Conservation (phyloP, 208 protist species). For the Trypanosoma cruzi region DNA sequence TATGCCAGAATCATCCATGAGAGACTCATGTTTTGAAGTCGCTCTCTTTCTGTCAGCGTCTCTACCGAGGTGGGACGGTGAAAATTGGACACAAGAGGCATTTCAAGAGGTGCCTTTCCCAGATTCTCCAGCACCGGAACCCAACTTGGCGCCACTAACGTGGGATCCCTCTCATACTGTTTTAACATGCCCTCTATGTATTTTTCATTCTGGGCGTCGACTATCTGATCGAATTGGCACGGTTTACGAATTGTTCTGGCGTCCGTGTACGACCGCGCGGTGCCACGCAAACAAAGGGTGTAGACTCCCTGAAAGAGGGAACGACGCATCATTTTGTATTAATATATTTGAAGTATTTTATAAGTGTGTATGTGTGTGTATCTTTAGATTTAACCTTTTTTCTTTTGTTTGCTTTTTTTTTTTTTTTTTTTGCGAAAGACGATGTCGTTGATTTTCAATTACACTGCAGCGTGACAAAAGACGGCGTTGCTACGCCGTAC, state of each 20-base stretch:
- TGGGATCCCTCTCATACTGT: constrained; percentile 73
- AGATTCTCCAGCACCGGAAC: constrained; percentile 80
- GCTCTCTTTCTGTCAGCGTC: constrained; percentile 74
- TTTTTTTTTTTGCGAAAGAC: no score
- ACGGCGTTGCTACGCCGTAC: no score
- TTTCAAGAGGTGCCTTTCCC: constrained; percentile 40
- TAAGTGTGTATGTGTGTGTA: neutral
- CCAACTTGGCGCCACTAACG: constrained; percentile 83
- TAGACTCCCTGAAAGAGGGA: constrained; percentile 20
- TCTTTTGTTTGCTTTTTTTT: no score
- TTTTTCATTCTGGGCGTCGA: constrained; percentile 65
- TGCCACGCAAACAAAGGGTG: constrained; percentile 4
- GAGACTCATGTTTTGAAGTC: constrained; percentile 89
- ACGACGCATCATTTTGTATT: constrained; percentile 70
- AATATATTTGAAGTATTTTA: neutral
- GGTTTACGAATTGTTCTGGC: constrained; percentile 81
- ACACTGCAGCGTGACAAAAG: neutral
- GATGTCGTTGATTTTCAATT: neutral
- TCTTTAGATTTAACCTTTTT: no score
- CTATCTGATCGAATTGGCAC: constrained; percentile 71
- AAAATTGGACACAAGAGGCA: constrained; percentile 74
- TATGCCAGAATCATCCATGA: constrained; percentile 91
- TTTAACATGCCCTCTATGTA: constrained; percentile 83
- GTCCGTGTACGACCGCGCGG: constrained; percentile 64
- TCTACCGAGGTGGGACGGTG: constrained; percentile 62